Evolutionary conservation across 2,329 filamentous ascomycete species (phyloP), one percentile per base, ranked within the genome.

Genomic region (Aspergillus ochraceoroseus): DNA sequence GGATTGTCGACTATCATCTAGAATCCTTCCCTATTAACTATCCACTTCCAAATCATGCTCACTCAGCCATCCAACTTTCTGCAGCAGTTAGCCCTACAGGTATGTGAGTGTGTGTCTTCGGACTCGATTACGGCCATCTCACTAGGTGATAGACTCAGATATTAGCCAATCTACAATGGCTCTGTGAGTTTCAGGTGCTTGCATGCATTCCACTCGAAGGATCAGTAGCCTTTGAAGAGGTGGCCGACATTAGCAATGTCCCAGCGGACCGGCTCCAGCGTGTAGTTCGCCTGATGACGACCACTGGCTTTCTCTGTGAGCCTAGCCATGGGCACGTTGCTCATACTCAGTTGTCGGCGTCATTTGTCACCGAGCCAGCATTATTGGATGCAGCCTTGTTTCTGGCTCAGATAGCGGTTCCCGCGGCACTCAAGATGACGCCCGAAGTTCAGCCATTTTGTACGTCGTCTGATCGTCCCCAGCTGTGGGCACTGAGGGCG

Each of bases 161-260:
- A 11, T 17, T 37, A 26, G 34, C 34, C 25, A 37, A 29, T 29
- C 34, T 37, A 5, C 34, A 37, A 20, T 37, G 34, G 34, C 34
- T 37, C 9, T 37, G 34, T 26, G 34, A 37, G 25, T 37, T 29
- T 9, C 34, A 37, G 7, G 34, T 37, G 34, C 17, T 37, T 19
- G 34, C 34, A n/a, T 37, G 34, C 34, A 37, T 37, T 12, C 34
- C 34, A 11, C 17, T 37, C n/a, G 26, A 37, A 11, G 34, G 34
- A 8, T 14, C 9, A 9, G 34, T 37, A 7, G 34, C 34, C 17
- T 29, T 37, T 14, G 34, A 37, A 13, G 34, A 37, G n/a, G 26
- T 37, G 5, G 34, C 34, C 7, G 34, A 14, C 22, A 37, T 37
- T 26, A 30, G 34, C 17, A 23, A 15, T 22, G 34, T 37, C 6